Evolutionary conservation across 2,329 filamentous ascomycete genomes (phyloP), one percentile per base, ranked within the genome.

Genomic region (Mycosphaerella sp.): DNA sequence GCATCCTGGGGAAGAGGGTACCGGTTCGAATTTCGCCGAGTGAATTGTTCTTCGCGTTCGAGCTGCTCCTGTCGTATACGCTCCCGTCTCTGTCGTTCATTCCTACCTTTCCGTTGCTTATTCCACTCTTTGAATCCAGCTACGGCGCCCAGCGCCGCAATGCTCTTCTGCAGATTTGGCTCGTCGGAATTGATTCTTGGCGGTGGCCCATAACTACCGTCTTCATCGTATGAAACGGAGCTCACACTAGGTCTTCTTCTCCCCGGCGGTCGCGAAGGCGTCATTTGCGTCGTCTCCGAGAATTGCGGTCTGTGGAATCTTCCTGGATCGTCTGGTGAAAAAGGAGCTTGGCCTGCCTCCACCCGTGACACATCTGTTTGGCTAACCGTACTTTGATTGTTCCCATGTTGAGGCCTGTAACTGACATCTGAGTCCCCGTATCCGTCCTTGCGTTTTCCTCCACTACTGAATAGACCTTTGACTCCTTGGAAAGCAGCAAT

Each of bases 31-130:
- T 61, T 62, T 14, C 64, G 63, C 10, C 64, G 62, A 41, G 67
- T 67, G 55, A 62, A 68, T n/a, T 65, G 59, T 35, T 66, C 63
- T 25, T 68, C 67, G n/a, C 72, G 70, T 17, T 72, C 64, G n/a
- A 73, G 67, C 10, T 74, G 70, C 54, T 74, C 75, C 54, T 69
- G 71, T 47, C 73, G 73, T 51, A 78, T 67, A 40, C 73, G 73
- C 44, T 77, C 79, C 4, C 86, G 78, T 17, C 81, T 79, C 47
- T 81, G 77, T 58, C 82, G 75, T 49, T 84, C 79, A 49, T 66
- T 81, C 66, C 58, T 79, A 71, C 65, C 84, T 75, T 64, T 78
- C 71, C 65, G 75, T 67, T 59, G 79, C 74, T 64, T 66, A 51
- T 70, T 70, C 58, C 71, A 73, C 48, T 75, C 70, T 55, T 70